Evolutionary conservation across 768 basidiomycete species (phyloP).

Genomic region (Boletus huronensis): DNA sequence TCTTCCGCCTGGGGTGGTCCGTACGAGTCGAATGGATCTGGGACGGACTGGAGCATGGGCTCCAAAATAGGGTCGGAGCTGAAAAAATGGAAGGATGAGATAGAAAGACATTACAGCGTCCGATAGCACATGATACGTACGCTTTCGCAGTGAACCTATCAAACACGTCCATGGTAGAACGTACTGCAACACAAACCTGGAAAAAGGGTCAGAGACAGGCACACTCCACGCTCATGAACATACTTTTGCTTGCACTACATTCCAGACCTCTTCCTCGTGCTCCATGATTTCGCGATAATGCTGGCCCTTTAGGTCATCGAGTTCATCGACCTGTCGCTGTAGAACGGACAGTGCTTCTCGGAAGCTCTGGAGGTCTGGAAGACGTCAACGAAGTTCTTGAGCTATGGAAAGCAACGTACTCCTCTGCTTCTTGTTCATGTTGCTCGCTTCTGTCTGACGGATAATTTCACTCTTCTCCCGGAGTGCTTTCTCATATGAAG

Average conservation of each 20-base stretch:
- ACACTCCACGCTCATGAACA: not conserved
- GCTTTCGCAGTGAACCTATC: conserved; percentile 84
- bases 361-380: conserved; percentile 83
- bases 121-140: conserved; percentile 42
- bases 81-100: conserved; percentile 13
- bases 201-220: conserved; percentile 15
- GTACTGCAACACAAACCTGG: conserved; percentile 76
- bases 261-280: conserved; percentile 96
- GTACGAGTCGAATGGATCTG: conserved; percentile 92
- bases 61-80: conserved; percentile 89
- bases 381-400: conserved; percentile 6
- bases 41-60: conserved; percentile 83
- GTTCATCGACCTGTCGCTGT: conserved; percentile 87
- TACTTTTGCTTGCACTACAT: conserved; percentile 83
- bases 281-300: conserved; percentile 90
- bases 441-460: conserved; percentile 78
- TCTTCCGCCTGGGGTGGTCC: conserved; percentile 85
- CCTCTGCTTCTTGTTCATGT: conserved; percentile 80
- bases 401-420: conserved; percentile 49
- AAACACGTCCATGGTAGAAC: conserved; percentile 90
- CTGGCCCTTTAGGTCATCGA: conserved; percentile 78
- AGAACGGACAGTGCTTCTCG: conserved; percentile 76
- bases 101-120: conserved; percentile 3
- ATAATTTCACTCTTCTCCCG: conserved; percentile 84
- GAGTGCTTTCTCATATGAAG: conserved; percentile 76